phyloP scores from a whole-genome alignment of 257 asterid genomes.

The Solanum chiquidenum region DNA sequence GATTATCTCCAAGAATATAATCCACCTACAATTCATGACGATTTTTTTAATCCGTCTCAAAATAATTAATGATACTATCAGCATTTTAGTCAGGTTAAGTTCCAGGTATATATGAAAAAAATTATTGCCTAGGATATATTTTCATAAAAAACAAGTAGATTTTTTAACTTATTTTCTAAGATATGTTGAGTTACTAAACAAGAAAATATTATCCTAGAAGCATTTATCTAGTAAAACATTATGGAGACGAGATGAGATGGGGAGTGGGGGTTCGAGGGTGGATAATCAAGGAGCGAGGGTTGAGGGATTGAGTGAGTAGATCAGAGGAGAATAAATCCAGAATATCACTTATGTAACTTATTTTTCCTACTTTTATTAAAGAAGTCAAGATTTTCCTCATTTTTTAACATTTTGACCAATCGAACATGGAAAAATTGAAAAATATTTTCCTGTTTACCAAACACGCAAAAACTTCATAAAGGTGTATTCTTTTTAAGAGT shows the following conservation, averaged over 20 bases:
- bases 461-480: too few species aligned
- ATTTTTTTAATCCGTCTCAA: background rate
- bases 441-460: too few species aligned
- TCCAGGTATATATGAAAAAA: too few species aligned
- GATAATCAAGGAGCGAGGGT: background rate
- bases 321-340: too few species aligned
- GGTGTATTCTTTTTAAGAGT: background rate
- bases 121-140: fast-evolving
- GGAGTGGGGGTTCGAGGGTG: background rate
- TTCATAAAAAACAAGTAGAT: too few species aligned
- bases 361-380: background rate
- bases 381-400: background rate
- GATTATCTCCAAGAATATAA: conserved; percentile 82
- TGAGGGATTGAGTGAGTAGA: background rate
- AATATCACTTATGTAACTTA: background rate
- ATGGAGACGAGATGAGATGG: background rate
- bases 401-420: background rate
- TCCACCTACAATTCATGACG: conserved; percentile 37
- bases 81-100: too few species aligned
- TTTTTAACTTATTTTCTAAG: fast-evolving
- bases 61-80: too few species aligned
- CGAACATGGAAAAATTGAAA: too few species aligned
- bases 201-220: too few species aligned
- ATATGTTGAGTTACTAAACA: fast-evolving
- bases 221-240: too few species aligned